Percentiles rank a stretch among this genome's conserved stretches.
These are phyloP conservation scores for Ophiorrhiza pumila DNA, from an alignment of 257 asterid species.

Conservation along the genomic window DNA sequence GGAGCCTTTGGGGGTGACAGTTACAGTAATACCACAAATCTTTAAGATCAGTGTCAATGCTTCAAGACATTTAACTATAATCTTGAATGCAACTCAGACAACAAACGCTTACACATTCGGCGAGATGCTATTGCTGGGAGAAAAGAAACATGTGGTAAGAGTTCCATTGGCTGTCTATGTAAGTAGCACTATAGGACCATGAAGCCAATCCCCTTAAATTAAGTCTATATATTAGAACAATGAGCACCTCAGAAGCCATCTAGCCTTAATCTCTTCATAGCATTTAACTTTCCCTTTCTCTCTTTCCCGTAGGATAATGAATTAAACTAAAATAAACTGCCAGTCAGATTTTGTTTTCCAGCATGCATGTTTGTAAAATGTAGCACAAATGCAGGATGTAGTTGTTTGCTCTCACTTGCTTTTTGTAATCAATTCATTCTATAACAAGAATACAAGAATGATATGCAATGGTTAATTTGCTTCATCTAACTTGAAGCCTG, in stretches of 20 bases:
- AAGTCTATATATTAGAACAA: slow-evolving; percentile 7
- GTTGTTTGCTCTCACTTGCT: neutral
- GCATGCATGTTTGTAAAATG: neutral
- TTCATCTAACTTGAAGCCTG: slow-evolving; percentile 5
- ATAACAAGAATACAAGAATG: neutral
- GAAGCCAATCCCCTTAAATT: slow-evolving; percentile 5
- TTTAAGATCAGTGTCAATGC: slow-evolving; percentile 47
- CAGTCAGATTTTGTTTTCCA: neutral
- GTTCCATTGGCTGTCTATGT: slow-evolving; percentile 53
- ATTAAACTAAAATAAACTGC: neutral
- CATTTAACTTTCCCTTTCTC: neutral
- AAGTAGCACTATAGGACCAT: slow-evolving; percentile 33
- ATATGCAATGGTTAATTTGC: neutral
- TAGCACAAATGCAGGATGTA: neutral
- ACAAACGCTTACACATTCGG: slow-evolving; percentile 49
- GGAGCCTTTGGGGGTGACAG: slow-evolving; percentile 52
- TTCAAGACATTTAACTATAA: slow-evolving; percentile 40
- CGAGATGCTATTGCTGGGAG: slow-evolving; percentile 48
- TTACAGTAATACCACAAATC: slow-evolving; percentile 32
- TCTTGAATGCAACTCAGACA: slow-evolving; percentile 41
- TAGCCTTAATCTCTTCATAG: neutral
- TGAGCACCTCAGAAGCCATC: neutral
- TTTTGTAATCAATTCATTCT: neutral
- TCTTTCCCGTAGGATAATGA: neutral
- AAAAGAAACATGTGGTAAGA: slow-evolving; percentile 46